These are phyloP conservation scores for Jackrogersella minutella DNA, from an alignment of 495 filamentous ascomycete species.

Conservation along the genomic window DNA sequence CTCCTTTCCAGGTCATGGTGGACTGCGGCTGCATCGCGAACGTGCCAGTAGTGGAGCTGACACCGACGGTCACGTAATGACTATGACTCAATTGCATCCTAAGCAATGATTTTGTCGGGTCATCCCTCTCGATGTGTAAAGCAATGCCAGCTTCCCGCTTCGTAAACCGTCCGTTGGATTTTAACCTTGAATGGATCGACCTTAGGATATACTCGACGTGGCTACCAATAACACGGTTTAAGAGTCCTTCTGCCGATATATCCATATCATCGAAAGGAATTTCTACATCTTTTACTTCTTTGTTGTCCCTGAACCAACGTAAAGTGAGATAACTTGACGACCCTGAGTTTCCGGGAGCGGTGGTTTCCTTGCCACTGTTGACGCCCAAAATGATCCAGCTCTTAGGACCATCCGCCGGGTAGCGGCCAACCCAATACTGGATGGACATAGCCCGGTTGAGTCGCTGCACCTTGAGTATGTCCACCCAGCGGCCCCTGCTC, in stretches of 20 bases:
- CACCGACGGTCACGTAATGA: constrained; percentile 64
- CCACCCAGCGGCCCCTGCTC: constrained; percentile 72
- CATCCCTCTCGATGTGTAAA: constrained; percentile 61
- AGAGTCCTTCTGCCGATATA: constrained; percentile 74
- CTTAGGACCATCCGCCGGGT: constrained; percentile 64
- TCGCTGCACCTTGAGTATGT: constrained; percentile 74
- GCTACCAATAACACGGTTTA: constrained; percentile 76
- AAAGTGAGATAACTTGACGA: constrained; percentile 63
- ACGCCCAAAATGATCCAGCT: constrained; percentile 93
- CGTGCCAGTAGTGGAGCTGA: constrained; percentile 73
- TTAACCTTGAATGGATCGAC: constrained; percentile 65
- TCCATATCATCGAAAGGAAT: constrained; percentile 70
- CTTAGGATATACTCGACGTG: constrained; percentile 74
- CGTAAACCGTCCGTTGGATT: constrained; percentile 64
- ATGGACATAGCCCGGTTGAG: constrained; percentile 81
- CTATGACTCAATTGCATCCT: constrained; percentile 70
- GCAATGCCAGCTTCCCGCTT: constrained; percentile 61
- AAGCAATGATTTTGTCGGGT: constrained; percentile 71
- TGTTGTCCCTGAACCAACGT: constrained; percentile 85
- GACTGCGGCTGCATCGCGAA: constrained; percentile 61
- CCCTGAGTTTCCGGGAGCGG: constrained; percentile 45
- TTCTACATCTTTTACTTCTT: constrained; percentile 70
- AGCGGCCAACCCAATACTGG: constrained; percentile 83
- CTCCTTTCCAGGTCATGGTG: constrained; percentile 48
- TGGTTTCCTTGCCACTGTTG: constrained; percentile 63